phyloP scores from a whole-genome alignment of 2,329 filamentous ascomycete species.

The Rhexocercosporidium sp. region DNA sequence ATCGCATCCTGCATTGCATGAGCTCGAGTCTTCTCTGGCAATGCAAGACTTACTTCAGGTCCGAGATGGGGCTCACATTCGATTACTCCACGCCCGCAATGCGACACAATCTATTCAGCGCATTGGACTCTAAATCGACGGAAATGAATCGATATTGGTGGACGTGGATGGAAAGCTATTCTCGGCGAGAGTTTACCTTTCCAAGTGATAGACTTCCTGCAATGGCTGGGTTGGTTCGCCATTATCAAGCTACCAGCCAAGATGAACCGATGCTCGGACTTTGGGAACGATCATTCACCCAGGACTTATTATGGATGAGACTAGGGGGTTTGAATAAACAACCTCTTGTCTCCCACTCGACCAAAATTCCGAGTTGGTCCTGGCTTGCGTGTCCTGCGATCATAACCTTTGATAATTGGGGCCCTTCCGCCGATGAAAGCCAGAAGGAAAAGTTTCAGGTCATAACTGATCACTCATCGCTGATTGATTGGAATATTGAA shows the following conservation, averaged over 20 bases:
- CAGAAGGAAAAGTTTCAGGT: background rate
- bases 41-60: background rate
- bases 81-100: background rate
- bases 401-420: background rate
- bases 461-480: background rate
- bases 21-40: background rate
- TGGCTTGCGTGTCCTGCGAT: conserved; percentile 5
- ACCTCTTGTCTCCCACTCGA: background rate
- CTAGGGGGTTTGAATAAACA: background rate
- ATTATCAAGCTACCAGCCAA: background rate
- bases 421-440: background rate
- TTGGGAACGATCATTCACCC: background rate
- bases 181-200: background rate
- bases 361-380: conserved; percentile 10
- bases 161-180: conserved; percentile 12
- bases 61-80: background rate
- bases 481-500: background rate
- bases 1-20: conserved; percentile 10
- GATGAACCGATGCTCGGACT: conserved; percentile 4
- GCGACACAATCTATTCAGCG: background rate
- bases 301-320: conserved; percentile 8
- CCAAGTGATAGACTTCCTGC: conserved; percentile 1
- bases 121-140: background rate
- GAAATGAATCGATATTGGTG: background rate
- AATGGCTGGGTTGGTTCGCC: background rate